Evolutionary conservation across 1,284 basidiomycete species (phyloP).

Genomic region (Trichosporon ovoides): DNA sequence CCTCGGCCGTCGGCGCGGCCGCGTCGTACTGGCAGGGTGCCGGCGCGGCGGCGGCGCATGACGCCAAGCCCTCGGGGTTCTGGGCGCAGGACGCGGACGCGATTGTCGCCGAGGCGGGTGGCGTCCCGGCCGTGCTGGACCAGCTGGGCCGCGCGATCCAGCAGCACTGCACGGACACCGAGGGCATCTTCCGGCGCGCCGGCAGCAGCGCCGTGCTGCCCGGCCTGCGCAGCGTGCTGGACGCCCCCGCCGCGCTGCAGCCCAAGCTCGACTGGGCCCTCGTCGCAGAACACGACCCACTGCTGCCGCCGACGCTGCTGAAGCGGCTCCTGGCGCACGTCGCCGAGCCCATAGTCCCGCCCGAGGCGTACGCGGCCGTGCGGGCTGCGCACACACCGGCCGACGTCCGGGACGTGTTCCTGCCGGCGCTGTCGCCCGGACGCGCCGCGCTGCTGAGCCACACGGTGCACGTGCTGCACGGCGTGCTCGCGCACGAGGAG

Average conservation of each 20-base stretch:
- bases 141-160: constrained; percentile 30
- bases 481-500: constrained; percentile 22
- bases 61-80: not conserved
- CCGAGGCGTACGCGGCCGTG: constrained; percentile 22
- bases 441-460: constrained; percentile 19
- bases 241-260: constrained; percentile 26
- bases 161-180: constrained; percentile 23
- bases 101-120: constrained; percentile 21
- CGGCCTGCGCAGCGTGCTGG: constrained; percentile 23
- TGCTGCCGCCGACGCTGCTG: constrained; percentile 28
- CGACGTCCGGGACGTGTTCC: constrained; percentile 10
- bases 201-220: constrained; percentile 22
- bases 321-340: constrained; percentile 7
- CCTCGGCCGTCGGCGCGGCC: constrained; percentile 3
- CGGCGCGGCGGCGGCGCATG: too few species aligned
- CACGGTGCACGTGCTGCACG: constrained; percentile 24
- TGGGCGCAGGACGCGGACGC: constrained; percentile 18
- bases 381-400: constrained; percentile 1
- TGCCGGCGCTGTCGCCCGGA: constrained; percentile 19
- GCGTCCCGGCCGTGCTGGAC: constrained; percentile 23
- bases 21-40: constrained; percentile 3
- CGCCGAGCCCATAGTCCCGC: constrained; percentile 21
- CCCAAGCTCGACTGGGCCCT: constrained; percentile 33
- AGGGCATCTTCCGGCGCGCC: constrained; percentile 39
- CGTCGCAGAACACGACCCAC: constrained; percentile 31